Conservation (phyloP, 1,284 basidiomycete species). For the Cystodermella granulosa region DNA sequence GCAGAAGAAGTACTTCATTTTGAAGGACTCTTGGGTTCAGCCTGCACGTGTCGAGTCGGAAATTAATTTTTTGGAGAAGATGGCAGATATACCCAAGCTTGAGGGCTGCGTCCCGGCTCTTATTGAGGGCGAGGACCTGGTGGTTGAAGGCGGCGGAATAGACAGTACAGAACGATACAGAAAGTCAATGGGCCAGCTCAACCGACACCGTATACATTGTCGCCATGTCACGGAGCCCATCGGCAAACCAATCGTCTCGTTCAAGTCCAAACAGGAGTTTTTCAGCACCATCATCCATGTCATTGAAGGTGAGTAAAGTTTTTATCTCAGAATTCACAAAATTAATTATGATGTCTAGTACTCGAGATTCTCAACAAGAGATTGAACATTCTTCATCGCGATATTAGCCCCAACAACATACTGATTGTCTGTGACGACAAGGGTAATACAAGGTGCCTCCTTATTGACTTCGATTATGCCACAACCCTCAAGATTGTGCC, state of each 20-base stretch:
- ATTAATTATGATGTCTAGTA: neutral
- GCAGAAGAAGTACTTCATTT: no score
- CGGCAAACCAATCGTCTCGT: neutral
- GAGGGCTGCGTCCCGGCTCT: neutral
- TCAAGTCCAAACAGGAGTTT: neutral
- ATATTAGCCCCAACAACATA: neutral
- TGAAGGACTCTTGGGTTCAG: neutral
- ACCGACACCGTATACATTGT: neutral
- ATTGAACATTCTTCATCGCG: neutral
- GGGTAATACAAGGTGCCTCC: neutral
- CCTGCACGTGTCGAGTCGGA: neutral
- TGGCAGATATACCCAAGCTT: neutral
- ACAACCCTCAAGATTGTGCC: neutral
- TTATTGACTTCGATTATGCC: neutral
- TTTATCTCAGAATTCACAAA: neutral
- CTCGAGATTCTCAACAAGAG: neutral
- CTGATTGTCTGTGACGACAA: neutral
- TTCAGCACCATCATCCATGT: neutral
- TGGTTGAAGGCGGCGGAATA: neutral
- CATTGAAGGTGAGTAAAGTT: neutral
- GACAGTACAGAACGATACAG: neutral
- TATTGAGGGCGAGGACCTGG: neutral
- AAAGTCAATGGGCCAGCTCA: neutral
- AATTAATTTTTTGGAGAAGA: neutral
- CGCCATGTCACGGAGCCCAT: neutral